Evolutionary conservation across 192 early-diverging fungal species (phyloP), one percentile per base, ranked within the genome.

Genomic region (Coemansia sp.): DNA sequence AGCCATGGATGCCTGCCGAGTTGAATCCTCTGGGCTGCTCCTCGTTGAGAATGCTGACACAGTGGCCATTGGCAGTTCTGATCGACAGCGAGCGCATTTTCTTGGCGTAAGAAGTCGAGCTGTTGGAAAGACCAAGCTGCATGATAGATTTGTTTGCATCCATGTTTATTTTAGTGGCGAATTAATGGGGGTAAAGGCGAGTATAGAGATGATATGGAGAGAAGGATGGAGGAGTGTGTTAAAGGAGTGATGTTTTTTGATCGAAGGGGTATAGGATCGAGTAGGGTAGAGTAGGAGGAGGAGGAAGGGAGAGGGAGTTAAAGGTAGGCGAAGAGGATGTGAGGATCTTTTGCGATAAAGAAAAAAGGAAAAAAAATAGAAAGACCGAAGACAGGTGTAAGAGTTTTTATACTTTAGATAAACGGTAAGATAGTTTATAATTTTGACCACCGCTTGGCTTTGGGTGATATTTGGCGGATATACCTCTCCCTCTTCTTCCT

Each of bases 11-110:
- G 48, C 24, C 35, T 6, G 44, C 33, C 5, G 19, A 22, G 18
- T 38, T 53, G 40, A 38, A 32, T 28, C 24, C 29, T 19, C 27
- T 47, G 37, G 26, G 6, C 0, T 13, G 14, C 5, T 58, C 55
- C 46, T 67, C 64, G 46, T 67, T 67, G 55, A 67, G 64, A 9
- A 67, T 53, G 38, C 64, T 67, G 51, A 67, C 64, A 46, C 64
- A 45, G 46, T 39, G 35, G 51, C 64, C 64, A 28, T 49, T 33
- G 20, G 64, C 54, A 1, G 64, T 67, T 28, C 42, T 48, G 64
- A 58, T 54, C 15, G 64, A 67, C 23, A 67, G 64, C 29, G 64
- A 67, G 41, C 61, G 61, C n/a, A 40, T 35, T 48, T 64, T 45
- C 23, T 25, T 61, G n/a, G 30, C 30, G 30, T 11, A 32, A 5